Evolutionary conservation across 2,329 filamentous ascomycete species (phyloP).

Genomic region (Colletotrichum australisinense): DNA sequence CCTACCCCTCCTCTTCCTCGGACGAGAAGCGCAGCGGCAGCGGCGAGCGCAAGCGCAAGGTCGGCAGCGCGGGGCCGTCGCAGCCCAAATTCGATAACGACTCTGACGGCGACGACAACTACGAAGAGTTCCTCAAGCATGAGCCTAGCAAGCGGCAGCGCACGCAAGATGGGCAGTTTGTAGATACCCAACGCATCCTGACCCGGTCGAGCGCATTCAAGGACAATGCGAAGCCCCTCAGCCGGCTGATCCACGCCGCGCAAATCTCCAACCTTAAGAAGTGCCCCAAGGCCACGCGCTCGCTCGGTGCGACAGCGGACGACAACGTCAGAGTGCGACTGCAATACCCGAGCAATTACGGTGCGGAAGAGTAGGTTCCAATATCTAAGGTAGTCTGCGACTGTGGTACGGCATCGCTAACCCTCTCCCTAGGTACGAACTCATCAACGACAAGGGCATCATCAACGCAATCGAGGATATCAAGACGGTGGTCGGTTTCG

Average conservation of each 20-base stretch:
- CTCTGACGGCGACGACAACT: conserved; percentile 62
- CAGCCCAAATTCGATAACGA: conserved; percentile 58
- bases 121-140: conserved; percentile 51
- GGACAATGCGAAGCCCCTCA: conserved; percentile 28
- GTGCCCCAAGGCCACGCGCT: conserved; percentile 30
- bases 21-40: conserved; percentile 27
- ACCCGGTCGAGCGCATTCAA: conserved; percentile 57
- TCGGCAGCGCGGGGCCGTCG: conserved; percentile 30
- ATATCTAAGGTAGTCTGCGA: conserved; percentile 39
- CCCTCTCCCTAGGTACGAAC: conserved; percentile 67
- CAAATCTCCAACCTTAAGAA: conserved; percentile 45
- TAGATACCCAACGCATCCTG: conserved; percentile 60
- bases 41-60: conserved; percentile 35
- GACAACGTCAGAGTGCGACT: conserved; percentile 73
- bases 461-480: conserved; percentile 83
- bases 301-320: conserved; percentile 40
- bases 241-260: conserved; percentile 68
- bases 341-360: conserved; percentile 84
- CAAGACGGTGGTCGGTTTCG: conserved; percentile 74
- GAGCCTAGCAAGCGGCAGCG: conserved; percentile 62
- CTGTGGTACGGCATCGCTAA: conserved; percentile 39
- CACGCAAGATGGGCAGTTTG: conserved; percentile 51
- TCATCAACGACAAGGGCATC: conserved; percentile 82
- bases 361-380: conserved; percentile 71
- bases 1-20: conserved; percentile 52